A percentile compares a stretch with the other conserved stretches of the same genome.
These are phyloP conservation scores for Jamesozyma lodderae DNA, from an alignment of 805 yeast genomes.

Conservation along the genomic window DNA sequence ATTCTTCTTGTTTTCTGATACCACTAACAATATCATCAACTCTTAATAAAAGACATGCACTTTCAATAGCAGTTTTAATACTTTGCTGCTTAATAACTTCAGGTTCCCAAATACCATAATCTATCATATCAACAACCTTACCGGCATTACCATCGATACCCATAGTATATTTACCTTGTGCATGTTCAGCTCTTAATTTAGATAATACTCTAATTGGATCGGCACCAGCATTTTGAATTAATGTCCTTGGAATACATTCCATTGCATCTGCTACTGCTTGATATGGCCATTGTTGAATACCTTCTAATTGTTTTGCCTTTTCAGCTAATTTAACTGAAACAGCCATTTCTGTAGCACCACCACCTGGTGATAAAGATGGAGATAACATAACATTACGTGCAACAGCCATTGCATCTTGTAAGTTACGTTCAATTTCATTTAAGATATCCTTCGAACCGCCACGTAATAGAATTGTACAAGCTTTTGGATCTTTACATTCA, in stretches of 20 bases:
- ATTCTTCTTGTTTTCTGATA: conserved; percentile 49
- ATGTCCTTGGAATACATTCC: conserved; percentile 96
- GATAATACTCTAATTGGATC: conserved; percentile 85
- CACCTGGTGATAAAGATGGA: conserved; percentile 95
- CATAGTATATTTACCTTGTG: conserved; percentile 72
- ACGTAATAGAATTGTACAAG: conserved; percentile 85
- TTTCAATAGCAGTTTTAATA: conserved; percentile 94
- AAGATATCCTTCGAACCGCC: conserved; percentile 96
- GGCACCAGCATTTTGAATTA: conserved; percentile 96
- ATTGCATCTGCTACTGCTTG: conserved; percentile 98
- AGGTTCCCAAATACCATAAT: conserved; percentile 98
- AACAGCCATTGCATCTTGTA: conserved; percentile 98
- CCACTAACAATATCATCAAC: conserved; percentile 98
- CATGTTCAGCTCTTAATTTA: conserved; percentile 92
- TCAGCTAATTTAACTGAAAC: conserved; percentile 81
- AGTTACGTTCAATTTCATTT: conserved; percentile 91
- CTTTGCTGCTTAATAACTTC: conserved; percentile 96
- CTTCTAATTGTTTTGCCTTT: conserved; percentile 85
- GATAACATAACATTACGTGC: conserved; percentile 90
- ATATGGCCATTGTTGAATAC: conserved; percentile 97
- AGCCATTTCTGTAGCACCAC: conserved; percentile 99
- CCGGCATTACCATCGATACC: conserved; percentile 96
- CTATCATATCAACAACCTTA: conserved; percentile 89
- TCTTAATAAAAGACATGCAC: conserved; percentile 87
- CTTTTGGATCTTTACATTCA: conserved; percentile 76